Evolutionary conservation across 2,329 filamentous ascomycete genomes (phyloP), one percentile per base, ranked within the genome.

Genomic region (Arthrinium phaeospermum): DNA sequence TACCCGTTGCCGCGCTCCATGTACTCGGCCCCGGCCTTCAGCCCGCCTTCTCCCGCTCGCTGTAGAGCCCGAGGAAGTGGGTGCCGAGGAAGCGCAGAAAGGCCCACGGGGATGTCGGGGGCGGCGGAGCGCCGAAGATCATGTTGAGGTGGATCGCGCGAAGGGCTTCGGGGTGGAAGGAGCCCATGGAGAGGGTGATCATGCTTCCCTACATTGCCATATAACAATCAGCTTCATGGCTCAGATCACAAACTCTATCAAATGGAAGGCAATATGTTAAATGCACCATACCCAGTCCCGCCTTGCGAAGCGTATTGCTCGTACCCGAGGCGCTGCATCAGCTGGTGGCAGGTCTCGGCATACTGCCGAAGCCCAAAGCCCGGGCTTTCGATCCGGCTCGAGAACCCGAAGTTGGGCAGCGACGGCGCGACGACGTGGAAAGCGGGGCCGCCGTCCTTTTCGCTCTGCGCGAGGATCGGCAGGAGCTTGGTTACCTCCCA

Each of bases 271-370:
- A 41, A 1, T 10, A 10, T 41, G 37, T 41, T 41, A 8, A 10
- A 41, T 41, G 37, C 37, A 8, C 10, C 37, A 7, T 41, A 41
- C 37, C 37, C 37, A 41, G 37, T 51, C 49, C 79, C 80, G 67
- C 70, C 77, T 70, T 78, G 77, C 7, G 76, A 76, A 22, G 77
- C 86, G 73, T 92, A 93, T 81, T 89, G 83, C 2, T 85, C 75
- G 78, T 93, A 94, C 0, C 91, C 91, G 3, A 94, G 85, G 19
- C 86, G 85, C 7, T 88, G 81, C 92, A 95, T 95, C 10, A 94
- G 82, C 71, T 90, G 90, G 79, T 94, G 89, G 74, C 89, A 83
- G 0, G 86, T 86, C 79, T 93, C 89, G 4, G 90, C 90, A 75
- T 92, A 91, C 74, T 92, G 88, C n/a, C 84, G 83, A 14, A 89